A percentile compares a stretch with the other conserved stretches of the same genome.
Evolutionary conservation across 129 eudicot genomes (phyloP).

Genomic region (Mikania micrantha): DNA sequence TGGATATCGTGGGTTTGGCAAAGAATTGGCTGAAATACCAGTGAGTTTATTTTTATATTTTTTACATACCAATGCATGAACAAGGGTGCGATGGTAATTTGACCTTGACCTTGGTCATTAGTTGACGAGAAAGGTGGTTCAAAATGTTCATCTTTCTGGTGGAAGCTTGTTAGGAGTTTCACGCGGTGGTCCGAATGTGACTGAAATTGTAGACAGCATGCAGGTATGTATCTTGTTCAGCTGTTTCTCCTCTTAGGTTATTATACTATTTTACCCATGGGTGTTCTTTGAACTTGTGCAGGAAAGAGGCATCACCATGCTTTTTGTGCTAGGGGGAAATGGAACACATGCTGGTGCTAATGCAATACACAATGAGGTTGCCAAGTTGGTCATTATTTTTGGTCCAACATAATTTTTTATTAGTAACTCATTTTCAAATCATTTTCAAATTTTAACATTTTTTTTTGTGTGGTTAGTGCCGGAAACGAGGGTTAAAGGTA

Average conservation of each 20-base stretch:
- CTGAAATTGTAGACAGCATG: conserved; percentile 92
- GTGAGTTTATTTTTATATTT: conserved; percentile 44
- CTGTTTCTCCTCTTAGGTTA: not conserved
- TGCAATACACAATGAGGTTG: conserved; percentile 90
- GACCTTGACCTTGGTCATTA: conserved; percentile 22
- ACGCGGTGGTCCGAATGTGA: conserved; percentile 86
- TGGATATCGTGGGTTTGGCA: conserved; percentile 96
- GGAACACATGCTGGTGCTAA: conserved; percentile 99
- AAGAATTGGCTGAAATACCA: conserved; percentile 67
- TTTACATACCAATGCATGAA: not conserved
- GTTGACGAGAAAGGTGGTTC: conserved; percentile 93
- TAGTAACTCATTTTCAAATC: not conserved
- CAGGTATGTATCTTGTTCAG: conserved; percentile 43
- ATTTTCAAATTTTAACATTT: not conserved
- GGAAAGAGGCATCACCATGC: conserved; percentile 97
- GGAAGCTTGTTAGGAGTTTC: conserved; percentile 99
- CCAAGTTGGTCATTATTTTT: conserved; percentile 1
- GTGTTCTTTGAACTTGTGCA: conserved; percentile 27
- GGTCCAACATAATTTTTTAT: not conserved
- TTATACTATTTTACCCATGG: not conserved
- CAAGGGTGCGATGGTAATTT: conserved; percentile 6
- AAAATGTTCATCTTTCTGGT: conserved; percentile 94
- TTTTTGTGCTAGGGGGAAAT: conserved; percentile 95
- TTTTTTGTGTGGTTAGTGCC: conserved; percentile 44
- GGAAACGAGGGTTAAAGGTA: conserved; percentile 70